A percentile compares a stretch with the other conserved stretches of the same genome.
Conservation (phyloP, 2,329 filamentous ascomycete genomes). For the Colletotrichum sp. region DNA sequence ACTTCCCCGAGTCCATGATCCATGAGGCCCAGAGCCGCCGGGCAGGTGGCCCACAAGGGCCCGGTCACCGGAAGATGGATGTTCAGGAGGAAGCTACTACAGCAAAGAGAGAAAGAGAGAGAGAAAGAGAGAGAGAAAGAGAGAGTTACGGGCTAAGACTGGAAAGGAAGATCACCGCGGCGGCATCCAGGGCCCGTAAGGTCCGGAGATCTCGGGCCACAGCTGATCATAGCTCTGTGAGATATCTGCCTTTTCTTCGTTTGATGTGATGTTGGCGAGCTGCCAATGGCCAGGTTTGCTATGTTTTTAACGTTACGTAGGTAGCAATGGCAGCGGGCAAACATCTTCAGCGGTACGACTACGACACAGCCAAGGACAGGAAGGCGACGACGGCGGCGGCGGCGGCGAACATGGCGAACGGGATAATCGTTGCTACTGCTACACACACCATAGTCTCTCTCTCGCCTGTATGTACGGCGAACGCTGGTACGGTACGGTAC, state of each 20-base stretch:
- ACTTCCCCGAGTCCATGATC: constrained; percentile 10
- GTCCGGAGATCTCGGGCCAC: background rate
- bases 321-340: background rate
- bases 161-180: background rate
- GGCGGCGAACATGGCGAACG: background rate
- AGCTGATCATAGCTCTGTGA: background rate
- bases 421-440: background rate
- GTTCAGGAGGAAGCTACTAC: background rate
- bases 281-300: background rate
- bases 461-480: background rate
- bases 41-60: background rate
- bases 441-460: background rate
- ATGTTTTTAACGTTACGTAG: background rate
- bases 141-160: background rate
- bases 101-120: background rate
- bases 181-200: background rate
- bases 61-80: background rate
- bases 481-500: background rate
- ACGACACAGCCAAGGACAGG: background rate
- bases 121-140: background rate
- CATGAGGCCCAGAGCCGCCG: background rate
- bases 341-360: background rate
- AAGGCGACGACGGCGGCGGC: background rate
- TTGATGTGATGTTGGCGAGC: background rate
- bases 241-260: background rate